A percentile compares a stretch with the other conserved stretches of the same genome.
phyloP scores from a whole-genome alignment of 2,329 filamentous ascomycete species.

The Emericellopsis cladophorae region DNA sequence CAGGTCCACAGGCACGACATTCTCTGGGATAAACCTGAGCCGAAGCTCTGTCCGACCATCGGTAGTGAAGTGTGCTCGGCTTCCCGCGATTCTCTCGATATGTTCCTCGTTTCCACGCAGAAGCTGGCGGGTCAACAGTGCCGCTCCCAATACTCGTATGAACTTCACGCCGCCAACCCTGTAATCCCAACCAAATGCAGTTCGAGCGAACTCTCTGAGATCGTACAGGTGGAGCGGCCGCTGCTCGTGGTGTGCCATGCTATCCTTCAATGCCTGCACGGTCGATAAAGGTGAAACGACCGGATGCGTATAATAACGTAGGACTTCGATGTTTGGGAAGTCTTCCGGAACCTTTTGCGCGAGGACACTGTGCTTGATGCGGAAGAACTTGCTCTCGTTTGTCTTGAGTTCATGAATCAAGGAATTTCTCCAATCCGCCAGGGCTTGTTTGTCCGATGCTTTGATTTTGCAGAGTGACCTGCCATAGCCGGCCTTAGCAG shows the following conservation, averaged over 20 bases:
- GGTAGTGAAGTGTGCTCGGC: slow-evolving; percentile 57
- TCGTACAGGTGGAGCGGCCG: slow-evolving; percentile 20
- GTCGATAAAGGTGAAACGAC: slow-evolving; percentile 57
- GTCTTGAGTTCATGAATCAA: slow-evolving; percentile 66
- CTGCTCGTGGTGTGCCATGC: slow-evolving; percentile 2
- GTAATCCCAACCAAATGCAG: slow-evolving; percentile 80
- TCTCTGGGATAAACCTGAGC: slow-evolving; percentile 61
- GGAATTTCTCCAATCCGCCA: slow-evolving; percentile 58
- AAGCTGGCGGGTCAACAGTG: slow-evolving; percentile 54
- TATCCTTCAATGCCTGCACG: slow-evolving; percentile 12
- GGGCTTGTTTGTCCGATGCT: slow-evolving; percentile 41
- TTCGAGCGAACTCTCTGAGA: slow-evolving; percentile 60
- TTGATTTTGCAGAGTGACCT: slow-evolving; percentile 56
- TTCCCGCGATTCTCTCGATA: slow-evolving; percentile 54
- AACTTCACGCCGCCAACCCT: slow-evolving; percentile 73
- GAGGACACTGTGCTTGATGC: slow-evolving; percentile 60
- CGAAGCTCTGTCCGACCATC: slow-evolving; percentile 69
- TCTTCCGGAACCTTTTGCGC: slow-evolving; percentile 54
- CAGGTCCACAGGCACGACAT: slow-evolving; percentile 68
- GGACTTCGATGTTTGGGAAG: slow-evolving; percentile 69
- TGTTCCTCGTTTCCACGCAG: slow-evolving; percentile 10
- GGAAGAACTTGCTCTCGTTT: slow-evolving; percentile 75
- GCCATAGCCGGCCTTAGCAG: slow-evolving; percentile 79
- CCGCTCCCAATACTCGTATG: slow-evolving; percentile 65
- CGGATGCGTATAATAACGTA: slow-evolving; percentile 81